Base-by-base conservation (phyloP, 495 filamentous ascomycete genomes). In the Penicillium lividum region DNA sequence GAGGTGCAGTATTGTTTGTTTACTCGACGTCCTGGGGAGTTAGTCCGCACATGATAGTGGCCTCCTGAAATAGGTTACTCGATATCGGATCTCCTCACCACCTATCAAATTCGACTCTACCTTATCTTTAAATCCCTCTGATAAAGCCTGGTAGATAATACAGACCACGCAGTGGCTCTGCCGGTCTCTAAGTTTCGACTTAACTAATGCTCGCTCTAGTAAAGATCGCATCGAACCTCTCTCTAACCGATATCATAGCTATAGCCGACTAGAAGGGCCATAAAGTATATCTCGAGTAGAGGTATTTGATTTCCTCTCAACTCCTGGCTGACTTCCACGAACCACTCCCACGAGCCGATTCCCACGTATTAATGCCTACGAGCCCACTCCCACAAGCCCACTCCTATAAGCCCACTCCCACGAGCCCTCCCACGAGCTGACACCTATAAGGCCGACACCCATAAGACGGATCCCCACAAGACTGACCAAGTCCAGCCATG, bases 171-270 rank as follows among this genome's bases (percentile, higher is more conserved):
- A 7, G 34, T 31, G 30, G 30, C 30, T 31, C 30, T 31, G 30
- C 30, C 3, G 36, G 36, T 40, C 36, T 40, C 36, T 13, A 48
- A 48, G 27, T 48, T 48, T 48, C 43, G 45, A 48, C 1, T 30
- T 9, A 30, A 29, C 11, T 27, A 48, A 48, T 48, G 22, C 45
- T 48, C 45, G 45, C 45, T 48, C 45, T 48, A 48, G 45, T 48
- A 15, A 48, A 48, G 9, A 48, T 48, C 43, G 45, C 22, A 30
- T 48, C 10, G 8, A 27, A 48, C 11, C 45, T 48, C 45, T 48
- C 45, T 48, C 22, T 45, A 4, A 25, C 22, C 22, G 43, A 22
- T 45, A 48, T 48, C 9, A 48, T 27, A 48, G 45, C 45, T 5
- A 27, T 48, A 48, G 45, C n/a, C n/a, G n/a, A n/a, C n/a, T n/a